Percentiles rank a stretch among this genome's conserved stretches.
Evolutionary conservation across 495 filamentous ascomycete species (phyloP).

Genomic region (Lindgomyces ingoldianus): DNA sequence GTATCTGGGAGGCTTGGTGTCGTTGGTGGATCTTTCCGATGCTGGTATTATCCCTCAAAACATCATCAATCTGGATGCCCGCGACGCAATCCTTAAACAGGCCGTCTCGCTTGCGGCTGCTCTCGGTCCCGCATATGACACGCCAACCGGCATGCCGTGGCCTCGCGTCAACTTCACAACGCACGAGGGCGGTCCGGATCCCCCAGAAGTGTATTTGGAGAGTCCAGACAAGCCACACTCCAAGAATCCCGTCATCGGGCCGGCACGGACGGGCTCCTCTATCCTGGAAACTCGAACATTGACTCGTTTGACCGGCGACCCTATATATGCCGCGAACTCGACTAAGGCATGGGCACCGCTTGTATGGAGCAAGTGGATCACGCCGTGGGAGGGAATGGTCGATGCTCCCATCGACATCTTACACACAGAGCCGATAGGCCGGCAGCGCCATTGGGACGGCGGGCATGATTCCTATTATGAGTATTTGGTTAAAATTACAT

Average conservation of each 20-base stretch:
- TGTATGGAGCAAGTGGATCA: conserved; percentile 38
- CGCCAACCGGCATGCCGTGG: conserved; percentile 42
- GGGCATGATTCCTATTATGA: conserved; percentile 42
- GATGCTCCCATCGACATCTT: conserved; percentile 40
- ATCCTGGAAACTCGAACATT: conserved; percentile 40
- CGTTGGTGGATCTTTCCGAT: conserved; percentile 39
- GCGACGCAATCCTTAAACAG: conserved; percentile 37
- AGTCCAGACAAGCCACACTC: conserved; percentile 30
- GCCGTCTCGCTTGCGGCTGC: conserved; percentile 38
- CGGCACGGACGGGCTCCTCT: conserved; percentile 38
- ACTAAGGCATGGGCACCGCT: conserved; percentile 42
- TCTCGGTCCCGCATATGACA: conserved; percentile 41
- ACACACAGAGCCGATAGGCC: conserved; percentile 32
- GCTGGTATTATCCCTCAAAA: conserved; percentile 33
- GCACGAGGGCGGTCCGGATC: conserved; percentile 25
- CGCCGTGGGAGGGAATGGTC: conserved; percentile 32
- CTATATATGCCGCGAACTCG: conserved; percentile 34
- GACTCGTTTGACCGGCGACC: conserved; percentile 37
- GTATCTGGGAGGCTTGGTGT: conserved; percentile 42
- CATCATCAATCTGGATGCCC: conserved; percentile 23
- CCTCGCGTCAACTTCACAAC: conserved; percentile 41
- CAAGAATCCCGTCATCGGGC: conserved; percentile 32
- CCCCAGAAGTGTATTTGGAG: conserved; percentile 17
- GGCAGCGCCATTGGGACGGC: conserved; percentile 35
- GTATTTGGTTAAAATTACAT: conserved; percentile 40